These are phyloP conservation scores for Musa balbisiana DNA, from an alignment of 202 grass and related monocot genomes.

Conservation along the genomic window DNA sequence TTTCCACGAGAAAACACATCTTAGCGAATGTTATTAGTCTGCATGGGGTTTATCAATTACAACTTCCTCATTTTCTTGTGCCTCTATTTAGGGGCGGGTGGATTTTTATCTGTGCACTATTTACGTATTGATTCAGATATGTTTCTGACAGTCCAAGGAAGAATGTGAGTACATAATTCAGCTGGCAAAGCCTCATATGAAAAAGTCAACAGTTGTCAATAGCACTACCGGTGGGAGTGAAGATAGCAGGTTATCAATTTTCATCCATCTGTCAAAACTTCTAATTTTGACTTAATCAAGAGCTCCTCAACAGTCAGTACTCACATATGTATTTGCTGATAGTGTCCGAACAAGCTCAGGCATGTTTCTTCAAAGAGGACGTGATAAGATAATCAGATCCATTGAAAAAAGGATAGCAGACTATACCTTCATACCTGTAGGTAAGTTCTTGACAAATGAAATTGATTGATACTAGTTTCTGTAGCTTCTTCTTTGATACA, in stretches of 20 bases:
- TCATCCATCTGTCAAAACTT: background rate
- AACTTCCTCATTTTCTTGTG: too few species aligned
- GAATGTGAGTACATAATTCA: slow-evolving; percentile 87
- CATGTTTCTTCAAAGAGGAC: slow-evolving; percentile 87
- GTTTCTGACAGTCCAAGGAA: slow-evolving; percentile 72
- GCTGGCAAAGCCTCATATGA: slow-evolving; percentile 78
- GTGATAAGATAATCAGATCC: slow-evolving; percentile 68
- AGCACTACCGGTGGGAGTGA: slow-evolving; percentile 78
- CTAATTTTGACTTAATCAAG: background rate
- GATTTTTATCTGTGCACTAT: background rate
- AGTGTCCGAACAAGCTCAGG: slow-evolving; percentile 93
- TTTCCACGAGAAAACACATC: too few species aligned
- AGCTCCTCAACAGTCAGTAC: background rate
- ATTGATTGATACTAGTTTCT: background rate
- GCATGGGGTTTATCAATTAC: too few species aligned
- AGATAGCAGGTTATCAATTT: slow-evolving; percentile 57
- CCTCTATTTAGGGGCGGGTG: too few species aligned
- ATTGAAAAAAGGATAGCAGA: slow-evolving; percentile 97
- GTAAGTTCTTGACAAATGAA: slow-evolving; percentile 27
- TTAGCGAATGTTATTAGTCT: too few species aligned
- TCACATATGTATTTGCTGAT: slow-evolving; percentile 8
- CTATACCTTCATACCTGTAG: slow-evolving; percentile 80
- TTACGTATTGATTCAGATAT: slow-evolving; percentile 18
- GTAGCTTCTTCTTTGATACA: background rate
- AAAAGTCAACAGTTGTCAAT: slow-evolving; percentile 86